Evolutionary conservation across 2,329 filamentous ascomycete genomes (phyloP).

Genomic region (Macrophomina pseudophaseolina): DNA sequence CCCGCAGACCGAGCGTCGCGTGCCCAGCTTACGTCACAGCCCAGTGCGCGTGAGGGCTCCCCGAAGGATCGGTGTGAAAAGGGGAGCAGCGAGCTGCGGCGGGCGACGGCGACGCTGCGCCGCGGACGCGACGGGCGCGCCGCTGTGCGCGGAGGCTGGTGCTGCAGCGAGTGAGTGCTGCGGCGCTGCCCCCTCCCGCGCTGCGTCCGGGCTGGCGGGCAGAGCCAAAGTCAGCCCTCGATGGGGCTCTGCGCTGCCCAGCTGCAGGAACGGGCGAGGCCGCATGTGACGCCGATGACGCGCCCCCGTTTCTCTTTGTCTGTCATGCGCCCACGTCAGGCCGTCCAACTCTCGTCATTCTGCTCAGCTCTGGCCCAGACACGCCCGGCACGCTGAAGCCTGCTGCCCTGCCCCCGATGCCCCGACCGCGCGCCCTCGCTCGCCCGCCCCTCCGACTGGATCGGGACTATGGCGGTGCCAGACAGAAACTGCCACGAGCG

Average conservation of each 20-base stretch:
- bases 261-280: slow-evolving; percentile 7
- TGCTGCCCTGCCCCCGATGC: not conserved
- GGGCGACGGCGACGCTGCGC: not conserved
- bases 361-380: not conserved
- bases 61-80: slow-evolving; percentile 14
- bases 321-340: slow-evolving; percentile 24
- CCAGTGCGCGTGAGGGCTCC: slow-evolving; percentile 14
- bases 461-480: slow-evolving; percentile 15
- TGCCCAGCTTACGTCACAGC: slow-evolving; percentile 19
- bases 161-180: not conserved
- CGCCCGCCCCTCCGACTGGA: slow-evolving; percentile 13
- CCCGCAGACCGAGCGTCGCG: slow-evolving; percentile 4
- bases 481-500: slow-evolving; percentile 22
- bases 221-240: slow-evolving; percentile 1
- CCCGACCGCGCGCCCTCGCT: slow-evolving; percentile 9
- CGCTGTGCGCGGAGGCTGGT: not conserved
- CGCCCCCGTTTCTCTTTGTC: slow-evolving; percentile 8
- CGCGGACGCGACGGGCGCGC: not conserved
- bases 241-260: slow-evolving; percentile 2
- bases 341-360: slow-evolving; percentile 17
- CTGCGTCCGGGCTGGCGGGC: not conserved
- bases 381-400: not conserved
- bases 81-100: not conserved
- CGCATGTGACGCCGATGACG: slow-evolving; percentile 19
- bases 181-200: not conserved